Evolutionary conservation across 306 rosid genomes (phyloP), one percentile per base, ranked within the genome.

Genomic region (Corylus americana): DNA sequence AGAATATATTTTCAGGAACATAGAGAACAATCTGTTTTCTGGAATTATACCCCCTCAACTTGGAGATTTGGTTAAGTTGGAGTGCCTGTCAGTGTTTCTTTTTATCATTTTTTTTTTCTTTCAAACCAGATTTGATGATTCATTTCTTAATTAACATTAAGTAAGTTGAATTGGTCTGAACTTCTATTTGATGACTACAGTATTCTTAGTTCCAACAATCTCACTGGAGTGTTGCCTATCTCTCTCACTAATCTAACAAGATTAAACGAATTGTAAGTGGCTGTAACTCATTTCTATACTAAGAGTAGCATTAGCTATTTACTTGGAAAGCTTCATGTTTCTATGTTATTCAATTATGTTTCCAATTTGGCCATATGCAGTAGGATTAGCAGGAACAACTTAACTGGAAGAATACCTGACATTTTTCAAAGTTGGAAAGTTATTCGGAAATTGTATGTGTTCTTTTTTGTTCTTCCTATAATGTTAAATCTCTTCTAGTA

Each of bases 341-440:
- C 7, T 11, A 48, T 72, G n/a, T 71, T 14, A 5, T 2, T 47
- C 39, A 70, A 10, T 44, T 0, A 1, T 72, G 47, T 27, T 51
- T 53, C 3, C 1, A 25, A 39, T 11, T 53, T 76, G 35, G 25
- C 66, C 47, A 16, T 29, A 47, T 72, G 35, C 82, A 84, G 87
- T 18, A 11, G 4, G 48, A 68, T 84, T 25, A 79, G 82, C 50
- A 77, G 87, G 10, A 84, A 84, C 67, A 77, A 84, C 77, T 84
- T 84, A 77, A 77, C 12, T n/a, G 85, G 87, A 80, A 84, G 68
- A 59, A 73, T 84, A 29, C 87, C 87, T 0, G 16, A 80, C n/a
- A 64, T 67, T 45, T 76, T 77, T 53, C 63, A 0, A 4, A 57
- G 71, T 31, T 80, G 82, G 84, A 59, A 70, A 69, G 48, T 20